phyloP scores from a whole-genome alignment of 768 basidiomycete genomes.

The Nevesoporus exiguus region DNA sequence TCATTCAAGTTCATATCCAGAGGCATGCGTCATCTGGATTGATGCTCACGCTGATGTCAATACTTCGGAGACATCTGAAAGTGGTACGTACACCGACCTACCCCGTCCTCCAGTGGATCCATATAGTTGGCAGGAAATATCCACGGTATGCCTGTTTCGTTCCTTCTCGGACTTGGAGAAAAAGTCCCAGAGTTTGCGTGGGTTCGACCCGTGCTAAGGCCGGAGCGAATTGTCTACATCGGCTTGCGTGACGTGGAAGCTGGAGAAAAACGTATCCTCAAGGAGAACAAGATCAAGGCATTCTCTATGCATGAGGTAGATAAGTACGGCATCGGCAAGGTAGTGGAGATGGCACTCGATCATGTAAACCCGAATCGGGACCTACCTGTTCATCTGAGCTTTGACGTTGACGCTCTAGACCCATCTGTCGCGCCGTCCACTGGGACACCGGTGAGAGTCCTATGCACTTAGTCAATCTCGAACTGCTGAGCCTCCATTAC shows the following conservation, averaged over 20 bases:
- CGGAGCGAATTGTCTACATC: conserved; percentile 89
- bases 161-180: conserved; percentile 60
- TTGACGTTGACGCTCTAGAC: conserved; percentile 94
- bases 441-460: conserved; percentile 71
- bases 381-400: conserved; percentile 89
- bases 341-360: conserved; percentile 95
- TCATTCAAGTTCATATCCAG: conserved; percentile 56
- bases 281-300: conserved; percentile 74
- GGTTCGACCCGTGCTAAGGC: conserved; percentile 62
- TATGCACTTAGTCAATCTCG: not conserved
- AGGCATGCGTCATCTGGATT: conserved; percentile 91
- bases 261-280: conserved; percentile 84
- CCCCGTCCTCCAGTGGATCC: not conserved
- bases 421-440: conserved; percentile 95
- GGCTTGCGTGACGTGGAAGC: conserved; percentile 91
- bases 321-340: conserved; percentile 85
- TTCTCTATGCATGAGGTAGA: conserved; percentile 93
- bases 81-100: conserved; percentile 42
- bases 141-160: conserved; percentile 97
- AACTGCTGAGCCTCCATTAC: not conserved
- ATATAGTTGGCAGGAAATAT: conserved; percentile 65
- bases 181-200: conserved; percentile 47
- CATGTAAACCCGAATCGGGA: conserved; percentile 85
- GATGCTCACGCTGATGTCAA: conserved; percentile 99
- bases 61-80: conserved; percentile 75